phyloP scores from a whole-genome alignment of 352 stramenopile genomes.

The Pythium aristosporum region DNA sequence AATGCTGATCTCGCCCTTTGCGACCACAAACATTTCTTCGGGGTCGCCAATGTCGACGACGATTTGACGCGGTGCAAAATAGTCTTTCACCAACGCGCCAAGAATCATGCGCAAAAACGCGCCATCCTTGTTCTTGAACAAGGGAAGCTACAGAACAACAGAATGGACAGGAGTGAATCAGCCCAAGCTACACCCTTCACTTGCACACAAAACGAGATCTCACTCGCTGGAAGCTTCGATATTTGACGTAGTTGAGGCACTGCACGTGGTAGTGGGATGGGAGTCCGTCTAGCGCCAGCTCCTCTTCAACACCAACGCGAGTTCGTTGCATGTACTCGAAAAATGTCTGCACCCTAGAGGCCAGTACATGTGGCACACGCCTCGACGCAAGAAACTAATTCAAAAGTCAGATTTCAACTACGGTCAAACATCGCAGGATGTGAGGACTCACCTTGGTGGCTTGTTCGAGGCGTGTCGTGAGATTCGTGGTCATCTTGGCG shows the following conservation, averaged over 20 bases:
- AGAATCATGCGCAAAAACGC: conserved; percentile 30
- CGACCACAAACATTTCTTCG: conserved; percentile 34
- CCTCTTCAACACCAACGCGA: conserved; percentile 38
- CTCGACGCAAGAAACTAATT: conserved; percentile 44
- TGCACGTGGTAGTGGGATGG: conserved; percentile 26
- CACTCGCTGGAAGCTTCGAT: conserved; percentile 28
- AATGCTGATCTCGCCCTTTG: conserved; percentile 27
- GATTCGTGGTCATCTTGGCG: conserved; percentile 51
- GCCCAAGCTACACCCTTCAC: background rate
- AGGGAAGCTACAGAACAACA: conserved; percentile 12
- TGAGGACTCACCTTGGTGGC: conserved; percentile 30
- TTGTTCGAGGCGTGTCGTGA: conserved; percentile 65
- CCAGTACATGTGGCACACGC: conserved; percentile 34
- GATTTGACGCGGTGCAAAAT: conserved; percentile 25
- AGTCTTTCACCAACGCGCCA: conserved; percentile 28
- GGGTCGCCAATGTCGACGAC: conserved; percentile 19
- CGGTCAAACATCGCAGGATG: background rate
- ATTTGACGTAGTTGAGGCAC: conserved; percentile 32
- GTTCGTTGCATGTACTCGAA: conserved; percentile 79
- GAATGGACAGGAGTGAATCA: background rate
- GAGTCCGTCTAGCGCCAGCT: conserved; percentile 19
- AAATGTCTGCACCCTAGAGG: conserved; percentile 43
- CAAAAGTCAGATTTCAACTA: background rate
- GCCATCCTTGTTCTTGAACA: conserved; percentile 29
- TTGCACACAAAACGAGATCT: background rate